Base-by-base conservation (phyloP, 352 stramenopile species). In the Phytophthora citrophthora region DNA sequence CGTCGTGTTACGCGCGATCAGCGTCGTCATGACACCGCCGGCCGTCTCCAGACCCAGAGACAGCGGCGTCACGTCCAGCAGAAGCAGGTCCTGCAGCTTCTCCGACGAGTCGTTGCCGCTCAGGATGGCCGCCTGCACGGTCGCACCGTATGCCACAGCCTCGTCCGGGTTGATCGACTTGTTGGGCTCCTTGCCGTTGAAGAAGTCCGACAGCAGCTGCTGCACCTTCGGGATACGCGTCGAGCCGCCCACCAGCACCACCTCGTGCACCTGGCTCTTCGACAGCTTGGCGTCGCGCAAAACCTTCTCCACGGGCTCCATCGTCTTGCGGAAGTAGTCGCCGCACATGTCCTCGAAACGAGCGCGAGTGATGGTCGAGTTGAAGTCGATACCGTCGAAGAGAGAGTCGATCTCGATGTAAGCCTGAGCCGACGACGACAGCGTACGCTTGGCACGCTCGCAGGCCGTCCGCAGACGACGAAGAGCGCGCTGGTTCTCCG, bases 381-480 rank as follows among this genome's bases (percentile, higher is more conserved):
- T 96, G 82, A 97, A 98, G 67, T 98, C 91, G 16, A 97, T 86
- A 53, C 92, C 89, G 41, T 97, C 93, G 65, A 89, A 97, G 20
- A 98, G 85, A 11, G 82, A 96, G 69, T 98, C 94, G 64, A 98
- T 98, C 67, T 98, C 93, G 55, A 98, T 97, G 76, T 97, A 92
- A 7, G 94, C 92, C 77, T 98, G 90, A 7, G 91, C 96, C 31
- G 88, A 97, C 18, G 80, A 90, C 20, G 91, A 98, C 13, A 99
- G 79, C 36, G 91, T 97, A 49, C 93, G 88, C 91, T 99, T 99
- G 24, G 96, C 94, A 46, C 94, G n/a, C n/a, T n/a, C n/a, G n/a
- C n/a, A n/a, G n/a, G n/a, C n/a, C n/a, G n/a, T n/a, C n/a, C n/a
- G n/a, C n/a, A n/a, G n/a, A n/a, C n/a, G n/a, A n/a, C n/a, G n/a